Evolutionary conservation across 371 early-diverging fungal genomes (phyloP), one percentile per base, ranked within the genome.

Genomic region (Rhizomucor miehei): DNA sequence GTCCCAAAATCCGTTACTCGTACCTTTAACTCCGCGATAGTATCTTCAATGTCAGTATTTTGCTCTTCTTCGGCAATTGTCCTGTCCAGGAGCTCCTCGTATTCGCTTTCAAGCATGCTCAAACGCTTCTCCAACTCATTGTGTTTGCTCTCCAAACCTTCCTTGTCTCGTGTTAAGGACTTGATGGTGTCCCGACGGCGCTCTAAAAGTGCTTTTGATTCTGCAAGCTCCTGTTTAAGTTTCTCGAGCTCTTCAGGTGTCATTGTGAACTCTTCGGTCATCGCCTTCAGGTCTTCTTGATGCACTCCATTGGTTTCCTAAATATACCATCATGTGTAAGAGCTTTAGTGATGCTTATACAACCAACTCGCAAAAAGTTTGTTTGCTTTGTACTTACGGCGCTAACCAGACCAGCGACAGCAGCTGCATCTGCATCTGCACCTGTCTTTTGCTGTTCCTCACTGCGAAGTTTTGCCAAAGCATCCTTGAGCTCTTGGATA

Each of bases 41-140:
- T 85, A 56, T 84, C 86, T 14, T 81, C 75, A 48, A 88, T 80
- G 50, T 90, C 84, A 37, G 79, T 78, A 48, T 72, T 84, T 58
- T 69, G 79, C 61, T 93, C 93, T 63, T 95, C 95, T 43, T 93
- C 94, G 9, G 88, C 88, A 56, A 97, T 94, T 6, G 95, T 91
- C 76, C 90, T 90, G 62, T 95, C 94, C n/a, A 97, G 63, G 54
- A 95, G 72, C 66, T 95, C 94, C 59, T 93, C 93, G 65, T 94
- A 97, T 67, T 97, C 97, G 25, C 79, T 62, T 66, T 94, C 90
- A 23, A 95, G 74, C 6, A 77, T 68, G 35, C 82, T 77, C 19
- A 91, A 79, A 41, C 87, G 83, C 52, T 68, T 57, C 62, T 95
- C 94, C 25, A 90, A 63, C 14, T 92, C 93, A 35, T 79, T 73